Percentiles rank a stretch among this genome's conserved stretches.
Evolutionary conservation across 2,329 filamentous ascomycete genomes (phyloP).

Genomic region (Neofusicoccum cordaticola): DNA sequence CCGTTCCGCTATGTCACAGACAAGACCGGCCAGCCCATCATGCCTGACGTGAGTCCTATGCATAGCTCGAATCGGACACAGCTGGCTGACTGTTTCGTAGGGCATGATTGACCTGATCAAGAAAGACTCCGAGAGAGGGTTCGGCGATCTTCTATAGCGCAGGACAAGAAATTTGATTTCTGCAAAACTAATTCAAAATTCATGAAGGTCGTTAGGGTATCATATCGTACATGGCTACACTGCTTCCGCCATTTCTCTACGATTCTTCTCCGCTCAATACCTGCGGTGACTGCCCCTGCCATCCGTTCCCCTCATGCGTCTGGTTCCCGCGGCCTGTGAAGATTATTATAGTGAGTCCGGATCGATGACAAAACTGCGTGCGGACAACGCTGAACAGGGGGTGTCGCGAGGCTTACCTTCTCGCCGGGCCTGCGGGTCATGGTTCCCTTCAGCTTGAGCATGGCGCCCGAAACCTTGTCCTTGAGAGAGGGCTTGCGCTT

Average conservation of each 20-base stretch:
- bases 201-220: not conserved
- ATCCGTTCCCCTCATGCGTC: slow-evolving; percentile 72
- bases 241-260: not conserved
- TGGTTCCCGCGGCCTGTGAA: slow-evolving; percentile 66
- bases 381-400: too few species aligned
- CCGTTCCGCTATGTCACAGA: slow-evolving; percentile 92
- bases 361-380: not conserved
- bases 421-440: slow-evolving; percentile 66
- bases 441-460: slow-evolving; percentile 70
- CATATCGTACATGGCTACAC: slow-evolving; percentile 9
- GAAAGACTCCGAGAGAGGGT: slow-evolving; percentile 87
- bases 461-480: slow-evolving; percentile 74
- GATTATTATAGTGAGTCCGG: slow-evolving; percentile 3
- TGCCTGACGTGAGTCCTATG: slow-evolving; percentile 71
- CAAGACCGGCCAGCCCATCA: slow-evolving; percentile 73
- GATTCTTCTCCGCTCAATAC: not conserved
- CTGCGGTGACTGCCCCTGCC: slow-evolving; percentile 37
- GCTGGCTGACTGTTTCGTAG: slow-evolving; percentile 44
- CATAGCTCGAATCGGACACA: not conserved
- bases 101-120: slow-evolving; percentile 94
- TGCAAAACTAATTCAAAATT: too few species aligned
- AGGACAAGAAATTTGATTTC: not conserved
- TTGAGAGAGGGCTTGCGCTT: slow-evolving; percentile 66
- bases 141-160: slow-evolving; percentile 73
- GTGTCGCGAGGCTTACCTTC: slow-evolving; percentile 51